phyloP scores from a whole-genome alignment of 2,329 filamentous ascomycete genomes.

The Aspergillus fijiensis region DNA sequence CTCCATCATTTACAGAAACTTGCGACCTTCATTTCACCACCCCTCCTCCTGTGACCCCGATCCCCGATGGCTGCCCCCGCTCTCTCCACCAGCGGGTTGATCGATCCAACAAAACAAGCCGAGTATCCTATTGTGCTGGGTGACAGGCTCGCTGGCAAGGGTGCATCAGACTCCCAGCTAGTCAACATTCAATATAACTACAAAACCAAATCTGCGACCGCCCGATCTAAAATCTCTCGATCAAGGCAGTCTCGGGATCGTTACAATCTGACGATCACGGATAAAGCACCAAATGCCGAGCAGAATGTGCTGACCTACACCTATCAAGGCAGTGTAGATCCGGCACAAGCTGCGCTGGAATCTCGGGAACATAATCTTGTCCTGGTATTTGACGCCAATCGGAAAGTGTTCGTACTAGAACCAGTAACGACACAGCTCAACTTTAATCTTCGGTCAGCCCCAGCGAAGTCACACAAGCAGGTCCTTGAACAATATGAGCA shows the following conservation, averaged over 20 bases:
- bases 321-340: constrained; percentile 44
- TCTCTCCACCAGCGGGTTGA: constrained; percentile 33
- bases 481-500: constrained; percentile 68
- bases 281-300: constrained; percentile 42
- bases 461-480: constrained; percentile 63
- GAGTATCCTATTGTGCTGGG: constrained; percentile 50
- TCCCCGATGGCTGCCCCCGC: constrained; percentile 35
- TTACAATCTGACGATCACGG: constrained; percentile 44
- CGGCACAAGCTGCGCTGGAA: constrained; percentile 28
- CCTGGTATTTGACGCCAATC: constrained; percentile 72
- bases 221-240: constrained; percentile 40
- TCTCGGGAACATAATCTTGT: constrained; percentile 41
- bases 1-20: constrained; percentile 5
- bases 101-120: constrained; percentile 47
- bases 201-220: constrained; percentile 44
- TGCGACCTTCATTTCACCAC: constrained; percentile 3
- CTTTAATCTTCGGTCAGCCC: constrained; percentile 77
- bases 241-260: constrained; percentile 35
- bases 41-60: constrained; percentile 7
- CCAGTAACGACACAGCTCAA: constrained; percentile 77
- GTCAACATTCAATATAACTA: constrained; percentile 49
- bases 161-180: constrained; percentile 24
- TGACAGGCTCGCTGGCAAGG: constrained; percentile 38
- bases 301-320: constrained; percentile 39
- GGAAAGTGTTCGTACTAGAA: constrained; percentile 78